Conservation (phyloP, 2,329 filamentous ascomycete genomes). For the Nemania serpens region DNA sequence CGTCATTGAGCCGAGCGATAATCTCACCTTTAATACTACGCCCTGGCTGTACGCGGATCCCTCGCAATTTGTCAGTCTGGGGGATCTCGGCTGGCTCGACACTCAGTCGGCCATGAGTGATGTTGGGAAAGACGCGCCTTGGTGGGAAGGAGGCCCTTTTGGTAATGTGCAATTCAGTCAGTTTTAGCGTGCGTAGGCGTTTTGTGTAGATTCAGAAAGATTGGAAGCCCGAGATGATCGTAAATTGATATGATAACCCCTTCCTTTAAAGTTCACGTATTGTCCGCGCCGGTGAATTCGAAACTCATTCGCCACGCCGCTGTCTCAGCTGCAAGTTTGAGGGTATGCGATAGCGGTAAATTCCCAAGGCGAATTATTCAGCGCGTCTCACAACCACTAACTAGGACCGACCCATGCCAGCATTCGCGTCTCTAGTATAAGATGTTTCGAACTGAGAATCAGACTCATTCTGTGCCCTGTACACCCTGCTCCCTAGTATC, state of each 20-base stretch:
- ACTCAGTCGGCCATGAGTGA: slow-evolving; percentile 23
- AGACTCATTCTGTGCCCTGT: too few relatives aligned
- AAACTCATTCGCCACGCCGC: too few relatives aligned
- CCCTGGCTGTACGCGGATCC: slow-evolving; percentile 29
- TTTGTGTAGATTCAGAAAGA: background rate
- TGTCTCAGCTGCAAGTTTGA: too few relatives aligned
- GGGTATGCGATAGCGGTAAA: too few relatives aligned
- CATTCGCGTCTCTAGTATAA: too few relatives aligned
- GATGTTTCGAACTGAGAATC: too few relatives aligned
- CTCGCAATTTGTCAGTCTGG: slow-evolving; percentile 26
- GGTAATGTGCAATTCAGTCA: slow-evolving; percentile 26
- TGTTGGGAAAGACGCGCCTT: slow-evolving; percentile 17
- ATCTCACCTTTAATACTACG: slow-evolving; percentile 30
- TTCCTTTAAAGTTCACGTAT: too few relatives aligned
- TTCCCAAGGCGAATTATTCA: too few relatives aligned
- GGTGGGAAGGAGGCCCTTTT: slow-evolving; percentile 25
- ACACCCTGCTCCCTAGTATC: too few relatives aligned
- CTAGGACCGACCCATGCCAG: too few relatives aligned
- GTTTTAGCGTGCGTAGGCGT: slow-evolving; percentile 22
- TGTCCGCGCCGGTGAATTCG: too few relatives aligned
- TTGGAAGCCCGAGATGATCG: background rate
- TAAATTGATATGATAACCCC: background rate
- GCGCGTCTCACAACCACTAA: too few relatives aligned
- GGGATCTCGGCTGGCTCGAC: slow-evolving; percentile 28
- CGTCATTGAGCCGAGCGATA: slow-evolving; percentile 24